Base-by-base conservation (phyloP, 345 rosid species). In the Acer yangbiense region DNA sequence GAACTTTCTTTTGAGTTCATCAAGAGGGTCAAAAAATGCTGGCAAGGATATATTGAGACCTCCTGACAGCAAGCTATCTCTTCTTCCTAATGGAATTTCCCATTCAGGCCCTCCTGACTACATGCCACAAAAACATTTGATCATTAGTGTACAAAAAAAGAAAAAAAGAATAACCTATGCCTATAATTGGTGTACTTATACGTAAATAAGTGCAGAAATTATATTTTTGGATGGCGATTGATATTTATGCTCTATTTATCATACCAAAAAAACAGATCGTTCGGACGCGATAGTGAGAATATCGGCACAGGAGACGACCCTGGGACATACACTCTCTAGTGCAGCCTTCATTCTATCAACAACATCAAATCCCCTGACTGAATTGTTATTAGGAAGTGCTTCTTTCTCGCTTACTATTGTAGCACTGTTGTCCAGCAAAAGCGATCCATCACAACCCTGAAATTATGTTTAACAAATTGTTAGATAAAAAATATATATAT, bases 401-500 rank as follows among this genome's bases (percentile, higher is more conserved):
- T 84, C 85, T 81, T 90, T 90, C 79, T 90, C 92, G 4, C 85
- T 82, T 0, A 60, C 41, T 63, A 86, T 83, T 3, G 89, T 78
- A 10, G 66, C 60, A 10, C 74, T 76, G 58, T 81, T 79, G 79
- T 90, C 94, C 55, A 90, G 79, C 79, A 90, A 32, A 48, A 89
- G 58, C 4, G 92, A 89, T 27, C 77, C 91, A 74, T 90, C 92
- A 60, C 94, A 90, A 12, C 91, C 93, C 91, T 90, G 81, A 21
- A 39, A 54, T 3, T n/a, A 58, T 20, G 25, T 16, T 46, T 10
- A 46, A 46, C 50, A 52, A 13, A 14, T 43, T 35, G 35, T 32
- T 3, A 32, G 5, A 32, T 32, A 32, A 32, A 32, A 3, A 32
- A 32, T 0, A 23, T 0, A 32, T 3, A 32, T 3, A 32, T 4